Evolutionary conservation across 495 filamentous ascomycete genomes (phyloP), one percentile per base, ranked within the genome.

Genomic region (Penicillium roqueforti): DNA sequence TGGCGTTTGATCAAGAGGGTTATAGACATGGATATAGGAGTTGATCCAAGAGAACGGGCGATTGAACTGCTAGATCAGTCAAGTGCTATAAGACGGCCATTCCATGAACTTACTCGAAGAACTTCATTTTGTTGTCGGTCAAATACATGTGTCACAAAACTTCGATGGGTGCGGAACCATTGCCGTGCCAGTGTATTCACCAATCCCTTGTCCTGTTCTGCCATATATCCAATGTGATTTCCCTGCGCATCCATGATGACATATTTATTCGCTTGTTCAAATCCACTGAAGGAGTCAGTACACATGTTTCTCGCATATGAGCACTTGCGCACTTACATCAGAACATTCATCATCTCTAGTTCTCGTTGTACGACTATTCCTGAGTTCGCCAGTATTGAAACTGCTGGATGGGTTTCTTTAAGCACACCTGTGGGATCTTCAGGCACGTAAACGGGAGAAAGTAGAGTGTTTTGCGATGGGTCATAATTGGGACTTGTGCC

Each of bases 261-360:
- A 60, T 88, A 88, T 62, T 79, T 80, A 55, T 88, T 87, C 14
- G 85, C 84, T 67, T 88, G 85, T 67, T 88, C 85, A 55, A 87
- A 88, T 0, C 85, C 84, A 37, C 76, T 78, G 14, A 43, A 20
- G 32, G 3, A 25, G 44, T 62, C 45, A 62, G 55, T 32, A 34
- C 36, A 48, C 3, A 16, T 19, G 1, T 16, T n/a, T 10, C 9
- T 23, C 32, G 13, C 3, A 13, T 37, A 18, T 13, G 16, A 1
- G 26, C 4, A 11, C 23, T 13, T 19, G 9, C 8, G 7, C 22
- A 69, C 75, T 68, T 56, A 80, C 70, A 87, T 67, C 69, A 88
- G 74, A 7, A 88, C 75, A 67, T 87, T 87, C 79, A 87, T 85
- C 59, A 87, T 72, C 66, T 87, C 85, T 28, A 88, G 57, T 56